Evolutionary conservation across 1,284 basidiomycete genomes (phyloP), one percentile per base, ranked within the genome.

Genomic region (Cerrena zonata): DNA sequence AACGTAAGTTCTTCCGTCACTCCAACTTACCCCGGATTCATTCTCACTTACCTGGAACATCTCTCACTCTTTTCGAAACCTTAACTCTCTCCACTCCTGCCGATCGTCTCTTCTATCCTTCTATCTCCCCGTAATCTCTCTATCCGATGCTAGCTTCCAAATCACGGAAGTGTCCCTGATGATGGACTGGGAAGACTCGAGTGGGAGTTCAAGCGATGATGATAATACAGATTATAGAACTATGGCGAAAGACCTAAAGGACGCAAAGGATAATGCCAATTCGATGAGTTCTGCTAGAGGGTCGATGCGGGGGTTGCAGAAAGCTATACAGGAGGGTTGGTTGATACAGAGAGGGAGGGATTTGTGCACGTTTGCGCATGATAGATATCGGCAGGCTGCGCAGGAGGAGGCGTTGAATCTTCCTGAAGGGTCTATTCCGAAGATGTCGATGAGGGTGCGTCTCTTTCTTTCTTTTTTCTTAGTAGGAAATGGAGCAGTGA

Each of bases 301-400:
- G 22, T 84, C 83, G 2, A 84, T 86, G 71, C 77, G 77, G 15
- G 84, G 84, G 2, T 68, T 85, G 36, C 84, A 86, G 60, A 65
- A 73, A 15, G 84, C 83, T 1, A 74, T 86, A 18, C 67, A 78
- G 3, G 84, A 86, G 61, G 84, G 84, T 1, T 86, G 83, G 83
- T 69, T 86, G 2, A 76, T 84, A 12, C 81, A 84, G 55, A 68
- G 81, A 42, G 84, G 82, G 1, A 70, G 84, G 24, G 84, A 86
- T 57, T 84, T 85, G 82, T 85, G 83, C 63, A 80, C 77, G 56
- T 86, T 85, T 65, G 72, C 82, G 2, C 84, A 87, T 62, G 84
- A 86, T 60, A 70, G 83, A 44, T 86, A 85, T 65, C 75, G 83
- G 7, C 84, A 85, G 63, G 82, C 84, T 15, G 81, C 80, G 7